Conservation (phyloP, 2,329 filamentous ascomycete species). For the Chaetomiaceae sp. region DNA sequence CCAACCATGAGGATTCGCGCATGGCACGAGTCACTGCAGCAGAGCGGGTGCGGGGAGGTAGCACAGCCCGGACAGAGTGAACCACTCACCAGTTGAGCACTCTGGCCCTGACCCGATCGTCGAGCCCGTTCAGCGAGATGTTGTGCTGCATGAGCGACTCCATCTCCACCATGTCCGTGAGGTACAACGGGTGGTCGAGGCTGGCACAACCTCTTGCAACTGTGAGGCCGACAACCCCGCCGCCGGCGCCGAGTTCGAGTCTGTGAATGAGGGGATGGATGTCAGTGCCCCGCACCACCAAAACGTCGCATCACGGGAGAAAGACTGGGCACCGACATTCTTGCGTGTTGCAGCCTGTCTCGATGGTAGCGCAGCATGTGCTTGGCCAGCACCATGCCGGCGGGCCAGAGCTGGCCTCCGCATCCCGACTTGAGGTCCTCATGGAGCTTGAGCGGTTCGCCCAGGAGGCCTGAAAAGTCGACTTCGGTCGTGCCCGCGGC, state of each 20-base stretch:
- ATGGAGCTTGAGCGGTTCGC: conserved; percentile 66
- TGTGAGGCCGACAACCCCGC: conserved; percentile 74
- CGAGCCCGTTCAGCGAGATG: conserved; percentile 72
- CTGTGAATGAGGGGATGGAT: conserved; percentile 40
- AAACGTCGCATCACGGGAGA: not conserved
- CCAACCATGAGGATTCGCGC: not conserved
- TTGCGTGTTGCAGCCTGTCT: conserved; percentile 57
- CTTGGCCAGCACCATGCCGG: conserved; percentile 80
- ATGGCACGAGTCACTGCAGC: not conserved
- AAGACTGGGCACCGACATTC: conserved; percentile 58
- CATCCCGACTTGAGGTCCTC: conserved; percentile 86
- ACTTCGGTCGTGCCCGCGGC: conserved; percentile 47
- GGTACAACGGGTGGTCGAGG: conserved; percentile 55
- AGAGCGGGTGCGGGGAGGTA: not conserved
- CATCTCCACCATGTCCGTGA: conserved; percentile 90
- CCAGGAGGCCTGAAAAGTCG: conserved; percentile 70
- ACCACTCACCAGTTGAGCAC: conserved; percentile 73
- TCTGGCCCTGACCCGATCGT: conserved; percentile 57
- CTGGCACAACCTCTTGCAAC: conserved; percentile 52
- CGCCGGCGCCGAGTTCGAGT: conserved; percentile 87
- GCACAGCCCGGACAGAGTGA: not conserved
- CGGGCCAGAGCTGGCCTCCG: conserved; percentile 91
- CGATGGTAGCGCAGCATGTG: conserved; percentile 76
- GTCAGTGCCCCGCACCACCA: conserved; percentile 15
- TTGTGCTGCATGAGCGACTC: conserved; percentile 80